Base-by-base conservation (phyloP, 352 stramenopile species). In the Pelagophyceae sp. region DNA sequence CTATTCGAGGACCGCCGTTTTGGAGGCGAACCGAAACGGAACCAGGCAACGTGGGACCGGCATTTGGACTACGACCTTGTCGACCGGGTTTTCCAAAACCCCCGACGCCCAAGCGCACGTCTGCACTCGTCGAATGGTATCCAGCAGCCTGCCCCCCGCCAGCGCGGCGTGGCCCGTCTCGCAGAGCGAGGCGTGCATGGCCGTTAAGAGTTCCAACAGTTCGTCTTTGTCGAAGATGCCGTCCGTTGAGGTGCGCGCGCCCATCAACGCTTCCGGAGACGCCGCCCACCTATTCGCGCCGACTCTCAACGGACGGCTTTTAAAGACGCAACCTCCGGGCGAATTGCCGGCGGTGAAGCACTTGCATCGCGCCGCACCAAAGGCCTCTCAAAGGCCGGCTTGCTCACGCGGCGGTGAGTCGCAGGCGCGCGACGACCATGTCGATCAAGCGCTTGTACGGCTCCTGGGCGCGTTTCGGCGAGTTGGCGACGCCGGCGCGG, bases 121-220 rank as follows among this genome's bases (percentile, higher is more conserved):
- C 31, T 83, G 76, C 17, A 92, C 75, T 37, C 88, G 81, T 64
- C 88, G 84, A 80, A 95, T 94, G 70, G 87, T 85, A 83, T 95
- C 90, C 17, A 85, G 78, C 5, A 95, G 83, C 29, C 83, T 78
- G 27, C 90, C 90, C 80, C 90, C 84, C 17, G 90, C 90, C 0
- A 93, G 83, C 19, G 86, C 78, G 20, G 82, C 83, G 79, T 87
- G 89, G 6, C 88, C 87, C 58, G 87, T 92, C 23, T 82, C 75
- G 0, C 83, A 75, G 20, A 94, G 82, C 1, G 85, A 91, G 72
- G 86, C 75, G 82, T 93, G 84, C 80, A 92, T 90, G 33, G 90
- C 83, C 61, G 77, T 81, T 6, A 93, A 77, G 31, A 84, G 84
- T 19, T 80, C 79, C 78, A 91, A 81, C 40, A 93, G 77, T 65